Base-by-base conservation (phyloP, 768 basidiomycete genomes). In the Trametes gibbosa region DNA sequence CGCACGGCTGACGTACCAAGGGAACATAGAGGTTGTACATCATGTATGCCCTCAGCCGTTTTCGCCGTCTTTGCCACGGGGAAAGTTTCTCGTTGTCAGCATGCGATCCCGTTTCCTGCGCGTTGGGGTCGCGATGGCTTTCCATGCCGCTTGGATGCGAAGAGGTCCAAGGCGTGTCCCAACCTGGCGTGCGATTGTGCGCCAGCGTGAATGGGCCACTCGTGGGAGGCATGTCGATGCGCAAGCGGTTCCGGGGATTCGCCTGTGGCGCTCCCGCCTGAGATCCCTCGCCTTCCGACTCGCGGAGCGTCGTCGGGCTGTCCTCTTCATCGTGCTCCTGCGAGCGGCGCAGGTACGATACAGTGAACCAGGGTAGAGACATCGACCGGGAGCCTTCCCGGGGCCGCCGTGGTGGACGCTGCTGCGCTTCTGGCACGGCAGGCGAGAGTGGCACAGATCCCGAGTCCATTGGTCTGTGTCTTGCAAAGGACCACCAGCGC, bases 1-100 rank as follows among this genome's bases (percentile, higher is more conserved):
- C 49, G 29, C 6, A 12, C 9, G 19, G 10, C 50, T 23, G 23
- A 72, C 83, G 53, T 64, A 92, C 92, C 76, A 94, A 68, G 50
- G 92, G 92, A 51, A 91, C 87, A 70, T 91, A 91, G 53, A 81
- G 72, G 63, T 93, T 90, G 49, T 79, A 82, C 42, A 94, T 74
- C 59, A 92, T 81, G 66, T 90, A 94, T 9, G 75, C 70, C 48
- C 88, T 81, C 48, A 89, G 65, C 42, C 78, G 75, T 65, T 84
- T 86, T 68, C 66, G 76, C 43, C 75, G 66, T 59, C 70, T 60
- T 61, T 72, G 60, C 69, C 68, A 66, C 63, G 35, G 63, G 49
- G 65, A 69, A 25, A 58, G 56, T 42, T 68, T 64, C 61, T 70
- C 66, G 21, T 61, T 59, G 21, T 64, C 58, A 21, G 62, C 58